Conservation (phyloP, 345 rosid species). For the Noccaea caerulescens region DNA sequence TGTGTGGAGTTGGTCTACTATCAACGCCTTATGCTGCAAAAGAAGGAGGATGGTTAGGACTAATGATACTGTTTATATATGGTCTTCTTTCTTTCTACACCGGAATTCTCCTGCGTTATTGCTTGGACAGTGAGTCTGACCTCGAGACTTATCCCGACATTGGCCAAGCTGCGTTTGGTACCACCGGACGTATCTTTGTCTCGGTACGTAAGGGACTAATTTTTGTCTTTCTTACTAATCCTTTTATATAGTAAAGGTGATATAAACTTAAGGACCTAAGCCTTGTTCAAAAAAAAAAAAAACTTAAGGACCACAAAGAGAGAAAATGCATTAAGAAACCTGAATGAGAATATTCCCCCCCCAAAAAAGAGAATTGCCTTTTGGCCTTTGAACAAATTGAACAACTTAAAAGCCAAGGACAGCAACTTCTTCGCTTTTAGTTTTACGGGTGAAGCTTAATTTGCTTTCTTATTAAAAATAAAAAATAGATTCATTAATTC, state of each 20-base stretch:
- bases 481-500: background rate
- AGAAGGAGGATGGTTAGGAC: constrained; percentile 96
- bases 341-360: constrained; percentile 3
- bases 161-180: constrained; percentile 97
- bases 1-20: constrained; percentile 95
- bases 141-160: constrained; percentile 97
- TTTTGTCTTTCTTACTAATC: background rate
- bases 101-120: constrained; percentile 76
- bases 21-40: constrained; percentile 92
- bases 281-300: too few species aligned
- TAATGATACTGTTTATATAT: constrained; percentile 60
- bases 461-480: background rate
- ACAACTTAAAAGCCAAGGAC: constrained; percentile 22
- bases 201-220: constrained; percentile 66
- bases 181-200: constrained; percentile 67
- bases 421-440: background rate
- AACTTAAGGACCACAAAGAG: constrained; percentile 22
- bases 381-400: constrained; percentile 22
- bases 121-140: constrained; percentile 88
- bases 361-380: constrained; percentile 25
- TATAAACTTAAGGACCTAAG: background rate
- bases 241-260: background rate
- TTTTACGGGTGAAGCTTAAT: constrained; percentile 3
- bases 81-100: constrained; percentile 89
- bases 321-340: constrained; percentile 1